Evolutionary conservation across 2,329 filamentous ascomycete genomes (phyloP), one percentile per base, ranked within the genome.

Genomic region (Rhynchosporium graminicola): DNA sequence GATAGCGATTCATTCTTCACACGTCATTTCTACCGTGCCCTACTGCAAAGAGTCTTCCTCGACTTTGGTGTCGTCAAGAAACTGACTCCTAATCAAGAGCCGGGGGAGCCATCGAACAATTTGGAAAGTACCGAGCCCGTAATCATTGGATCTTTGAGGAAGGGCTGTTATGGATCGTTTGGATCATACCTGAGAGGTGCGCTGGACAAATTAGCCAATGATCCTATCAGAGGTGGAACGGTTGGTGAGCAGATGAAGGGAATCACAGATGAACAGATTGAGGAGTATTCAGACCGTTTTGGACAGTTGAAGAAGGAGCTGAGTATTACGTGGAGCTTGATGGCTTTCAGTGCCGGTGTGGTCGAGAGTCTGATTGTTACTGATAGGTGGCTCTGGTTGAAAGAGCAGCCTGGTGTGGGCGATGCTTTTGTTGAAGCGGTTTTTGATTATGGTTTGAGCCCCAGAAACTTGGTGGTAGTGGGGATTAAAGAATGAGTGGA

Each of bases 331-430:
- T 99, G 95, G 95, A 92, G 86, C 69, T 76, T 99, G 71, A 99
- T 99, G 94, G 93, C 95, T 0, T 97, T 97, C 71, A 96, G 92
- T 74, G 93, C 94, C 2, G 86, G 86, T 26, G 89, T 97, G 3
- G 87, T 96, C 2, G 95, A 99, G 79, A 91, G 92, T 38, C 80
- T 96, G 63, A 94, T 99, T 70, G 92, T 96, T 57, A 86, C 89
- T 51, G 95, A 99, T 79, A 83, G 95, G 51, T 99, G 92, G 90
- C 79, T 90, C 65, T 99, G 88, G 77, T 79, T 99, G 68, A 83
- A 80, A 62, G 94, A 99, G 77, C 90, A 96, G 69, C 83, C 88
- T 47, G 78, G 88, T 6, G 87, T 92, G 50, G 79, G 83, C 67
- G 83, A 89, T 67, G 89, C 87, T 63, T 99, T 95, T 95, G 93